phyloP scores from a whole-genome alignment of 1,284 basidiomycete species.

The Fomitopsis pinicola region DNA sequence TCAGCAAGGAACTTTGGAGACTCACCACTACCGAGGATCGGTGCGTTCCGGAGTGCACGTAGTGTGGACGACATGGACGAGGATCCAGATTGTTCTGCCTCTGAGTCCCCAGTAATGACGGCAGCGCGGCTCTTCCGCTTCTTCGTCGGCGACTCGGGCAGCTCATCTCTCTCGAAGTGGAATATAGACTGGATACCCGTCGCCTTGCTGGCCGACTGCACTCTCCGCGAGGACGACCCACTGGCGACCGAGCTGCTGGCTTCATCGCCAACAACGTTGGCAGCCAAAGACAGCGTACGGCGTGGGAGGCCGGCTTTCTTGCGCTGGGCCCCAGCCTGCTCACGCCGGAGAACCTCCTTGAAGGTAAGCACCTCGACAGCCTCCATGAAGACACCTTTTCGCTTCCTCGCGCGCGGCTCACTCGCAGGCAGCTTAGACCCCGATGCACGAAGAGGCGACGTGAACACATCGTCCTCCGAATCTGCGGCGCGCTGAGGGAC shows the following conservation, averaged over 20 bases:
- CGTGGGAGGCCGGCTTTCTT: background rate
- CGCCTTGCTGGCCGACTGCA: slow-evolving; percentile 21
- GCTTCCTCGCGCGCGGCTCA: slow-evolving; percentile 31
- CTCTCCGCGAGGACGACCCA: slow-evolving; percentile 8
- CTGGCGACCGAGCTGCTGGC: background rate
- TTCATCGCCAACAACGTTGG: background rate
- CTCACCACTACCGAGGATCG: slow-evolving; percentile 41
- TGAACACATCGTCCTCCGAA: slow-evolving; percentile 1
- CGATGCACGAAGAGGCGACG: background rate
- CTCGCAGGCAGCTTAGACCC: background rate
- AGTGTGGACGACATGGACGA: slow-evolving; percentile 26
- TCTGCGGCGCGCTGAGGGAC: background rate
- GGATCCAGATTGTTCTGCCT: slow-evolving; percentile 10
- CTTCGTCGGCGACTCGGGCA: slow-evolving; percentile 15
- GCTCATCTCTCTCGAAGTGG: background rate
- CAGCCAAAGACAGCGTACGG: background rate
- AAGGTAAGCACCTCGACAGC: slow-evolving; percentile 45
- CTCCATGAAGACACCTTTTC: slow-evolving; percentile 48
- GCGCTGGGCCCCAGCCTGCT: slow-evolving; percentile 1
- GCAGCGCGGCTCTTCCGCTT: slow-evolving; percentile 14
- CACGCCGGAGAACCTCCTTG: slow-evolving; percentile 5
- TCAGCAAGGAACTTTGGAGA: slow-evolving; percentile 2
- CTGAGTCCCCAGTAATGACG: background rate
- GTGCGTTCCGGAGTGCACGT: slow-evolving; percentile 26
- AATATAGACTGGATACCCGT: slow-evolving; percentile 11